Evolutionary conservation across 441 rosid genomes (phyloP).

Genomic region (Adansonia madagascariensis): DNA sequence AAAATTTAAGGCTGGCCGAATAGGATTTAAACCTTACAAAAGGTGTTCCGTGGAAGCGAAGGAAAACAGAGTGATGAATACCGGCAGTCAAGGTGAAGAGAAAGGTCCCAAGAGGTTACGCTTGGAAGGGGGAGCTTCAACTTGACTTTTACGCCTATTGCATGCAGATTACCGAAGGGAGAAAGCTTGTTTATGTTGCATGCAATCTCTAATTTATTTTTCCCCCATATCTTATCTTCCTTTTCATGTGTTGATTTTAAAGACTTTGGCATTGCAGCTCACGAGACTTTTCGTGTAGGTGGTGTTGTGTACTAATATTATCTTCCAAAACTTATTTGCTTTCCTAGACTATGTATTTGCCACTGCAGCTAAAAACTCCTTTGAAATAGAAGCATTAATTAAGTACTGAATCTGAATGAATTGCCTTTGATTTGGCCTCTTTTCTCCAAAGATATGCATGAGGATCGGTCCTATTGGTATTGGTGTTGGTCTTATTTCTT

Average conservation of each 20-base stretch:
- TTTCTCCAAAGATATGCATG: background rate
- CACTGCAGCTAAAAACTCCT: slow-evolving; percentile 28
- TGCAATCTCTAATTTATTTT: slow-evolving; percentile 31
- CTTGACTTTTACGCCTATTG: slow-evolving; percentile 41
- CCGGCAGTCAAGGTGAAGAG: slow-evolving; percentile 62
- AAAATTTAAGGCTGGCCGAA: slow-evolving; percentile 58
- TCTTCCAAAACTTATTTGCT: slow-evolving; percentile 34
- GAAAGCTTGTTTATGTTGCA: slow-evolving; percentile 39
- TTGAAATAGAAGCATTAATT: slow-evolving; percentile 30
- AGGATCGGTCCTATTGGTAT: no score
- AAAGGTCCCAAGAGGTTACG: slow-evolving; percentile 83
- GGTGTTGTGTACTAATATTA: slow-evolving; percentile 45
- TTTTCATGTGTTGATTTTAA: slow-evolving; percentile 35
- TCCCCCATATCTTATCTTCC: slow-evolving; percentile 31
- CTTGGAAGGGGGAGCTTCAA: slow-evolving; percentile 66
- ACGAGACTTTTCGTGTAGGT: slow-evolving; percentile 48
- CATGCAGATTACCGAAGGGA: slow-evolving; percentile 36
- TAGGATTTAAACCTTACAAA: slow-evolving; percentile 96
- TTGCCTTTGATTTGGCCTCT: slow-evolving; percentile 19
- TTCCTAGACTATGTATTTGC: slow-evolving; percentile 27
- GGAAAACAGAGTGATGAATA: slow-evolving; percentile 51
- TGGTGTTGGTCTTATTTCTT: no score
- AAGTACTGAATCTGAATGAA: slow-evolving; percentile 30
- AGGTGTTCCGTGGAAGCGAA: slow-evolving; percentile 85
- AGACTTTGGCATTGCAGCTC: slow-evolving; percentile 32